phyloP scores from a whole-genome alignment of 176 grass and related monocot species.

The Oryza glumipatula region DNA sequence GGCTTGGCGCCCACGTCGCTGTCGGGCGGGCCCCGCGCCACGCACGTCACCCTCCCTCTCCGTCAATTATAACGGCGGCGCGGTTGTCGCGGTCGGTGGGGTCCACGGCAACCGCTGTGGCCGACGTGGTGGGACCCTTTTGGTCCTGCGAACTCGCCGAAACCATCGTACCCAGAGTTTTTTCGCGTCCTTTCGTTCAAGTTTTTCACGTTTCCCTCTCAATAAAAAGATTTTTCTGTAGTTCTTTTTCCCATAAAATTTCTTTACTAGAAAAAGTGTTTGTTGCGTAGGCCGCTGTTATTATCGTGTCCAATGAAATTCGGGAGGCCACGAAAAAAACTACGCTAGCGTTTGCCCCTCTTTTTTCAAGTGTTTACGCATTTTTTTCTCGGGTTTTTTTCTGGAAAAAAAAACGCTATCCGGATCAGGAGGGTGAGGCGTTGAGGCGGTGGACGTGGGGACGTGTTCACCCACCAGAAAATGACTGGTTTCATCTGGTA shows the following conservation, averaged over 20 bases:
- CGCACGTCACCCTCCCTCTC: background rate
- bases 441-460: background rate
- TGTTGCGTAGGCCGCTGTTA: background rate
- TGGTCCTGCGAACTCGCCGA: background rate
- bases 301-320: background rate
- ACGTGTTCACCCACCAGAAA: background rate
- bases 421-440: background rate
- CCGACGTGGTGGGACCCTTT: conserved; percentile 20
- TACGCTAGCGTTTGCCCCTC: no score
- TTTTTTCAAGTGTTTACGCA: background rate
- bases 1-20: background rate
- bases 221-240: no score
- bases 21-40: background rate
- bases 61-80: background rate
- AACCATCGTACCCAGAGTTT: background rate
- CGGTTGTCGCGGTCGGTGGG: background rate
- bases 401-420: no score
- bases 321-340: background rate
- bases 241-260: background rate
- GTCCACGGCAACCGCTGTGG: background rate
- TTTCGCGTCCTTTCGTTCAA: background rate
- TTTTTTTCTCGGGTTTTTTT: background rate
- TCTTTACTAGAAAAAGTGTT: no score
- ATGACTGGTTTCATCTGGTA: background rate
- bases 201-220: background rate